These are phyloP conservation scores for Claviceps monticola DNA, from an alignment of 2,329 filamentous ascomycete species.

Conservation along the genomic window DNA sequence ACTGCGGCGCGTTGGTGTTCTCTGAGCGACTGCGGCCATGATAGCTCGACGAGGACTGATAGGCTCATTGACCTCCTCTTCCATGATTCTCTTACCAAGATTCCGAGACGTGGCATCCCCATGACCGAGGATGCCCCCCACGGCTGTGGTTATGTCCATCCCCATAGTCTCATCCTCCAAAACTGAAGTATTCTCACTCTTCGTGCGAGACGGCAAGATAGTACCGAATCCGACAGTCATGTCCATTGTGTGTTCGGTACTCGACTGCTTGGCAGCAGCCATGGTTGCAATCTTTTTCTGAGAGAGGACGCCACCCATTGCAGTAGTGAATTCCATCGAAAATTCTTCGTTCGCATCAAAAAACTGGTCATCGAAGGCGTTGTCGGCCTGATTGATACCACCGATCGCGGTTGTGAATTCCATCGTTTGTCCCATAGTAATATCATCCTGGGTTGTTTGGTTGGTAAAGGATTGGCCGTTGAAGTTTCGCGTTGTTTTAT, in stretches of 20 bases:
- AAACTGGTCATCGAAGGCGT: conserved; percentile 20
- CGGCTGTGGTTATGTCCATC: conserved; percentile 54
- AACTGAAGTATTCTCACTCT: conserved; percentile 19
- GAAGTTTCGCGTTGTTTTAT: conserved; percentile 2
- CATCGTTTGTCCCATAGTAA: conserved; percentile 41
- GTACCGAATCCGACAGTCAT: conserved; percentile 45
- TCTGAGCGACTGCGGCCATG: conserved; percentile 13
- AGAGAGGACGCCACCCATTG: conserved; percentile 41
- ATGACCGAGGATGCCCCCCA: conserved; percentile 45
- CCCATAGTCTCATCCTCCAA: conserved; percentile 31
- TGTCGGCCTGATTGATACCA: conserved; percentile 38
- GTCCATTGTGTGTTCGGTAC: conserved; percentile 27
- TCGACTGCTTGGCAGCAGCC: conserved; percentile 13
- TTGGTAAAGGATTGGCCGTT: background rate
- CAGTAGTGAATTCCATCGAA: conserved; percentile 66
- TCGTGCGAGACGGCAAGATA: conserved; percentile 26
- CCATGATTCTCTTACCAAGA: conserved; percentile 42
- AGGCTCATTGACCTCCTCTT: conserved; percentile 39
- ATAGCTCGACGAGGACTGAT: conserved; percentile 28
- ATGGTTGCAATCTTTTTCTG: conserved; percentile 15
- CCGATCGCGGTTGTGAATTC: conserved; percentile 72
- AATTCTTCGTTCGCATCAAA: conserved; percentile 48
- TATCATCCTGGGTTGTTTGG: conserved; percentile 15
- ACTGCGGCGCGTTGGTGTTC: conserved; percentile 9
- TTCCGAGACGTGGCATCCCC: conserved; percentile 17